Conservation (phyloP, 73 alveolate genomes). For the Paramecium sexaurelia region DNA sequence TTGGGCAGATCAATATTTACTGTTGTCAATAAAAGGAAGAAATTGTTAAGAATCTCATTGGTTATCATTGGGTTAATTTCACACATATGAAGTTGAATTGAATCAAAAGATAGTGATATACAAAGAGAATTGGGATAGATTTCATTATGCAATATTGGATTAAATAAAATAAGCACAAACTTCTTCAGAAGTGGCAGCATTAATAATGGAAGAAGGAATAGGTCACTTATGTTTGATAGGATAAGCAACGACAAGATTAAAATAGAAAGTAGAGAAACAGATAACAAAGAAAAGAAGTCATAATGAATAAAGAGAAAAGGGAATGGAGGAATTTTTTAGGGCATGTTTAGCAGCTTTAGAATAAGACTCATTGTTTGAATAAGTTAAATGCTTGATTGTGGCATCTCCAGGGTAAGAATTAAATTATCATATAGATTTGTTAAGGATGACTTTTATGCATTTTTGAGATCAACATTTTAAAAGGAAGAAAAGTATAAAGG, state of each 20-base stretch:
- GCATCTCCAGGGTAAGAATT: conserved; percentile 59
- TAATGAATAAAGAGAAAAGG: conserved; percentile 57
- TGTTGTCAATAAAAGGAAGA: conserved; percentile 53
- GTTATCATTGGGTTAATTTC: conserved; percentile 45
- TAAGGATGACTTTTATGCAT: background rate
- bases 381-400: conserved; percentile 49
- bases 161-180: background rate
- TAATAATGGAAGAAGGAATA: conserved; percentile 65
- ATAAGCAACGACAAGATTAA: conserved; percentile 51
- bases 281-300: conserved; percentile 5
- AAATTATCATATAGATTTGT: background rate
- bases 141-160: conserved; percentile 54
- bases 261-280: conserved; percentile 56
- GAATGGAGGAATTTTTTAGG: conserved; percentile 52
- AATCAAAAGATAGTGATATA: conserved; percentile 39
- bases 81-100: conserved; percentile 58
- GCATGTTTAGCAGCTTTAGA: conserved; percentile 42
- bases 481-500: conserved; percentile 23
- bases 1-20: conserved; percentile 51
- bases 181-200: conserved; percentile 56
- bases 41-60: conserved; percentile 58
- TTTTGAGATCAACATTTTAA: background rate
- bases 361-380: background rate
- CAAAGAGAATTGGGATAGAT: conserved; percentile 50
- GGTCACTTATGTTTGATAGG: conserved; percentile 60